phyloP scores from a whole-genome alignment of 495 filamentous ascomycete species.

The Aspergillus taichungensis region DNA sequence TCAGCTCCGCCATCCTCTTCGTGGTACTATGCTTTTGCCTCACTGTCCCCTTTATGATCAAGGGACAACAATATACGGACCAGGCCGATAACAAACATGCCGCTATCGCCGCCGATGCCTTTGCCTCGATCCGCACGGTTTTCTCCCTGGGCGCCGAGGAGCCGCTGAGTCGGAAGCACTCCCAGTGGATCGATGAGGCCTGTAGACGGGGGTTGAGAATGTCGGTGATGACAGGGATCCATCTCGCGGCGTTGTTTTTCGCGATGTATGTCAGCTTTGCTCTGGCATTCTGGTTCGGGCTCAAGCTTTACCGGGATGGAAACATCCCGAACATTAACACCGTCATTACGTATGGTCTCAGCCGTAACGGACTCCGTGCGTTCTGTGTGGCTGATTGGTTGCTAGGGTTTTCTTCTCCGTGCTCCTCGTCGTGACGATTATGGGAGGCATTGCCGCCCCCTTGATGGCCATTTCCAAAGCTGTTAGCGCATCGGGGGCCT shows the following conservation, averaged over 20 bases:
- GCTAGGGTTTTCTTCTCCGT: conserved; percentile 41
- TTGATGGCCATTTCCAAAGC: conserved; percentile 42
- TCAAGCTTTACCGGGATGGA: conserved; percentile 28
- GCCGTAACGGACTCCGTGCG: background rate
- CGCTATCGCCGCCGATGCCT: conserved; percentile 38
- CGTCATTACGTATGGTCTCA: conserved; percentile 37
- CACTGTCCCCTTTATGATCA: conserved; percentile 35
- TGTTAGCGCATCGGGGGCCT: conserved; percentile 31
- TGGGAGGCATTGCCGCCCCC: conserved; percentile 27
- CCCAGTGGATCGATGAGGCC: conserved; percentile 48
- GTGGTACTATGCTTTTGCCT: conserved; percentile 21
- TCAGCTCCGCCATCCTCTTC: conserved; percentile 32
- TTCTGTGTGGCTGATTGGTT: no score
- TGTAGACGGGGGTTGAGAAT: conserved; percentile 39
- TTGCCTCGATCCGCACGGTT: conserved; percentile 42
- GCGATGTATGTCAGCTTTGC: conserved; percentile 39
- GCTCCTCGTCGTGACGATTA: conserved; percentile 18
- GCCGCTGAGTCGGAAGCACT: conserved; percentile 29
- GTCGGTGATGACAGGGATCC: conserved; percentile 16
- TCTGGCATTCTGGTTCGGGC: conserved; percentile 46
- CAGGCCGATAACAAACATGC: conserved; percentile 26
- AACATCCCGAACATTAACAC: conserved; percentile 34
- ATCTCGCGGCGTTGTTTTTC: conserved; percentile 28
- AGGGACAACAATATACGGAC: conserved; percentile 17
- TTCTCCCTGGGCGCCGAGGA: conserved; percentile 43